A percentile compares a stretch with the other conserved stretches of the same genome.
phyloP scores from a whole-genome alignment of 1,284 basidiomycete genomes.

The Fereydounia khargensis region DNA sequence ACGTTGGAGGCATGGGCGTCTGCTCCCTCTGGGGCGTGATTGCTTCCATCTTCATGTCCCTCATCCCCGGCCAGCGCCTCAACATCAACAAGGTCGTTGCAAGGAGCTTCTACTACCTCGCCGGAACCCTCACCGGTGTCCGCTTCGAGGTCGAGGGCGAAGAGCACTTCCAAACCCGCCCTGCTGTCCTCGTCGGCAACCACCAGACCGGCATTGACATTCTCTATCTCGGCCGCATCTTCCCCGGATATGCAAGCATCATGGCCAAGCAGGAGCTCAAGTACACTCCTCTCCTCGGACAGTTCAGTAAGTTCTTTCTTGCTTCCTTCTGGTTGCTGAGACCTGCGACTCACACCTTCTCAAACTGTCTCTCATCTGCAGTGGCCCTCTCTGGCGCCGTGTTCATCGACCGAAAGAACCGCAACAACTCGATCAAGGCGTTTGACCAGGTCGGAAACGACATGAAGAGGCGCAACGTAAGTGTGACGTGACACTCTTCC shows the following conservation, averaged over 20 bases:
- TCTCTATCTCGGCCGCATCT: constrained; percentile 74
- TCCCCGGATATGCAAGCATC: constrained; percentile 79
- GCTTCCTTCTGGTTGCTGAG: constrained; percentile 5
- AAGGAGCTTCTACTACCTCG: constrained; percentile 74
- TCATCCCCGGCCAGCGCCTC: constrained; percentile 70
- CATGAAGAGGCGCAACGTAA: constrained; percentile 69
- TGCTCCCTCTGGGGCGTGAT: constrained; percentile 75
- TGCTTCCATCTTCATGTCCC: constrained; percentile 69
- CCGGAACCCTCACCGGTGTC: constrained; percentile 69
- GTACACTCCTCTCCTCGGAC: constrained; percentile 80
- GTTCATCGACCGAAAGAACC: constrained; percentile 85
- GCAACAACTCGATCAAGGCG: constrained; percentile 71
- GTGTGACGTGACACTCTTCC: too few species aligned
- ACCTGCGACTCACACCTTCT: too few species aligned
- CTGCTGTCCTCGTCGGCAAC: constrained; percentile 80
- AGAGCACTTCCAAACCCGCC: constrained; percentile 68
- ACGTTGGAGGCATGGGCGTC: constrained; percentile 71
- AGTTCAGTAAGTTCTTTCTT: too few species aligned
- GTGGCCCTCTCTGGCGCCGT: constrained; percentile 85
- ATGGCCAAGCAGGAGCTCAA: constrained; percentile 92
- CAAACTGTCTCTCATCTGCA: too few species aligned
- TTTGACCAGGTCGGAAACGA: constrained; percentile 74
- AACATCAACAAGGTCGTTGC: constrained; percentile 86
- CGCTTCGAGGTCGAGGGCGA: constrained; percentile 78
- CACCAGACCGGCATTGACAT: constrained; percentile 68